Evolutionary conservation across 1,284 basidiomycete species (phyloP), one percentile per base, ranked within the genome.

Genomic region (Melampsora larici-populina): DNA sequence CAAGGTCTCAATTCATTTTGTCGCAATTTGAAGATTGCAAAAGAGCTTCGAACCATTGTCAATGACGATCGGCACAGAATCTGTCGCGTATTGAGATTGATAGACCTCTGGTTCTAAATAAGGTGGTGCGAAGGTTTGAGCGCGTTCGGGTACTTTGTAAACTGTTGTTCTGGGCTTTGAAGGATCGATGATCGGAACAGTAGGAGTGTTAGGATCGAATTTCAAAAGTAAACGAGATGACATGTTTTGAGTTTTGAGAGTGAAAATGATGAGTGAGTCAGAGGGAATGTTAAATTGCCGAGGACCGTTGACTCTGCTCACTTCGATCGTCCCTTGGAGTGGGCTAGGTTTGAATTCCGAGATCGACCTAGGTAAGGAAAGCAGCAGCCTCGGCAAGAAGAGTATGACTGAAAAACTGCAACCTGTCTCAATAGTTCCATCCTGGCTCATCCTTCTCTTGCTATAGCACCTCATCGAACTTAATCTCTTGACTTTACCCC

Each of bases 21-120:
- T 31, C n/a, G 24, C 63, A 15, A 65, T 21, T 65, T 36, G 36
- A 40, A 65, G 63, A 7, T 65, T 36, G 31, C 15, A 65, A 17
- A 31, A 46, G 43, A 31, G 18, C 13, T 40, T 81, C 82, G 79
- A 70, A 85, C 87, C 96, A 84, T 97, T 95, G 87, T 97, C 95
- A 81, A 97, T 94, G 82, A 96, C 88, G 80, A 98, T 89, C 0
- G 92, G 90, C 24, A 69, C 74, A 13, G 74, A 67, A 58, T 40
- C 29, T 36, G 72, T 24, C 40, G 62, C 21, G 46, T 75, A 75
- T 21, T 75, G 49, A 29, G 24, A 18, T 67, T 67, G 46, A 40
- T 75, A 75, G 55, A 66, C 72, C 11, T 75, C 64, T 26, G 64
- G 33, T 11, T 15, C n/a, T 24, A 75, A 18, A 55, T 67, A 75